Evolutionary conservation across 106 monocot species (phyloP).

Genomic region (Triglochin maritima): DNA sequence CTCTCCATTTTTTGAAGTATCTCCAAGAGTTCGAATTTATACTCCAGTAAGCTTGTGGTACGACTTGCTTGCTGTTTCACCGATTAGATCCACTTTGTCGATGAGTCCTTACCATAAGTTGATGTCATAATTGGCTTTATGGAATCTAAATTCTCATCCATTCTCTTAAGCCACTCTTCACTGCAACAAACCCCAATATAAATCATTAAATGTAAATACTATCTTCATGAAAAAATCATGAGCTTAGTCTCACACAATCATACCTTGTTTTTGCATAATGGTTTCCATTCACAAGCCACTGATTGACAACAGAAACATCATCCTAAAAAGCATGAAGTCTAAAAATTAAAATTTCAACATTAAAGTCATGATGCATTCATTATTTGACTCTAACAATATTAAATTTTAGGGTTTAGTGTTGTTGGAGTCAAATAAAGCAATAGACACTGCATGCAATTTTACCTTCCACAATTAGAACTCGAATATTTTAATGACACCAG

Average conservation of each 20-base stretch:
- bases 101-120: conserved; percentile 84
- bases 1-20: too few species aligned
- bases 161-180: conserved; percentile 91
- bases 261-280: conserved; percentile 41
- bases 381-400: neutral
- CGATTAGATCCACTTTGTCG: conserved; percentile 93
- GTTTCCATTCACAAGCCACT: conserved; percentile 88
- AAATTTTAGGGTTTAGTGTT: neutral
- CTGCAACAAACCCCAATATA: conserved; percentile 18
- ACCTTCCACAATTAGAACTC: too few species aligned
- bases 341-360: neutral
- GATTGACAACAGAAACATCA: conserved; percentile 78
- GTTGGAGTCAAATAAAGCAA: neutral
- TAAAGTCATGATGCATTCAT: neutral
- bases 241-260: neutral
- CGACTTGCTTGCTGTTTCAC: too few species aligned
- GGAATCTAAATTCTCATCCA: conserved; percentile 47
- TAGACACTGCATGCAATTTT: neutral
- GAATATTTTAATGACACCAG: too few species aligned
- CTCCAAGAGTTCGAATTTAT: too few species aligned
- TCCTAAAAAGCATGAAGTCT: conserved; percentile 36
- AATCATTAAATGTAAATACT: neutral
- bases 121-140: conserved; percentile 76
- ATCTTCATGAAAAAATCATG: neutral
- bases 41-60: too few species aligned